phyloP scores from a whole-genome alignment of 2,329 filamentous ascomycete species.

The Cercospora citrullina region DNA sequence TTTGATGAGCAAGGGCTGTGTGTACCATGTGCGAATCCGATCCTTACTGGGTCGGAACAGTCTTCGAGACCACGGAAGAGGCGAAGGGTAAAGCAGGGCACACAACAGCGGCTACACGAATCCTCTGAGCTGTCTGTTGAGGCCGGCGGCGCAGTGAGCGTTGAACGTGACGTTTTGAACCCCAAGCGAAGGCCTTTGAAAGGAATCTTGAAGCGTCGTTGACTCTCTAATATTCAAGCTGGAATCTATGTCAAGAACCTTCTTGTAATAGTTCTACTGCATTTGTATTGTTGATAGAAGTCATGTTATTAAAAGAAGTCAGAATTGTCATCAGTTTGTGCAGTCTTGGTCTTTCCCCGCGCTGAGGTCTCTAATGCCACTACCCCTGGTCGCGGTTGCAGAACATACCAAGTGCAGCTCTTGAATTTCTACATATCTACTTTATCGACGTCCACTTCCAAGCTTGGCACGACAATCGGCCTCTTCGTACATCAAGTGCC shows the following conservation, averaged over 20 bases:
- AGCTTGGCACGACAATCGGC: background rate
- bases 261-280: background rate
- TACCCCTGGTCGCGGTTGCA: background rate
- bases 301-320: background rate
- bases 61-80: background rate
- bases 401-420: background rate
- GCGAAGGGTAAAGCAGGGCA: background rate
- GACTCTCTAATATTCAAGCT: background rate
- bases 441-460: background rate
- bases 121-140: background rate
- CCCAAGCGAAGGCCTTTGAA: background rate
- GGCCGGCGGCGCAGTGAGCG: background rate
- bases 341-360: background rate
- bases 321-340: background rate
- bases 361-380: background rate
- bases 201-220: conserved; percentile 7
- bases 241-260: background rate
- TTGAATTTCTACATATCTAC: background rate
- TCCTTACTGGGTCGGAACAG: background rate
- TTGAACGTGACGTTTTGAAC: background rate
- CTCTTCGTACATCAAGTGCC: background rate
- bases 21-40: conserved; percentile 9
- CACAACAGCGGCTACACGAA: background rate
- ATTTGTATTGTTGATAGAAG: background rate
- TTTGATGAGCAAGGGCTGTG: conserved; percentile 4